Conservation (phyloP, 768 basidiomycete genomes). For the Leccinellum luteum region DNA sequence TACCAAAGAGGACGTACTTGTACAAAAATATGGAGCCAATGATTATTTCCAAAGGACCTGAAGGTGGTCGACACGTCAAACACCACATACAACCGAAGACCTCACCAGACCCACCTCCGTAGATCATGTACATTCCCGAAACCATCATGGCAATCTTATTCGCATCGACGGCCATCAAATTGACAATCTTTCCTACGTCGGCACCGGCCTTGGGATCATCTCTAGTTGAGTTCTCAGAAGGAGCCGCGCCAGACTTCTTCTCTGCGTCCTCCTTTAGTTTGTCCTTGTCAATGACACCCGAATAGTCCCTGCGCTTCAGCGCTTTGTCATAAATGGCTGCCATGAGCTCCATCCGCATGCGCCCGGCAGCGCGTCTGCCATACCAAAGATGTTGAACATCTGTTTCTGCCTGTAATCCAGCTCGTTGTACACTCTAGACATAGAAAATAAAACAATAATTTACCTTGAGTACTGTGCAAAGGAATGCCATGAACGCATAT, state of each 20-base stretch:
- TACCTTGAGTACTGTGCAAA: conserved; percentile 42
- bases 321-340: conserved; percentile 87
- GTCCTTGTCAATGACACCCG: conserved; percentile 64
- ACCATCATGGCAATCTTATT: conserved; percentile 56
- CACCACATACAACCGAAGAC: neutral
- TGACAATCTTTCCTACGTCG: conserved; percentile 87
- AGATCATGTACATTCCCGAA: conserved; percentile 62
- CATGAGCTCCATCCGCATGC: conserved; percentile 79
- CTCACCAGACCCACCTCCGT: conserved; percentile 46
- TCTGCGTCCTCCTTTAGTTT: conserved; percentile 27
- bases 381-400: conserved; percentile 80
- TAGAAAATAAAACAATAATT: neutral
- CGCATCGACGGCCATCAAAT: conserved; percentile 81
- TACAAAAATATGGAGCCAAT: conserved; percentile 76
- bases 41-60: conserved; percentile 74
- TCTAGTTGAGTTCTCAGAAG: conserved; percentile 27
- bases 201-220: conserved; percentile 71
- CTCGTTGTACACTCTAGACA: neutral
- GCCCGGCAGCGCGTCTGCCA: conserved; percentile 69
- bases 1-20: conserved; percentile 42
- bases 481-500: conserved; percentile 74
- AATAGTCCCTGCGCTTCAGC: conserved; percentile 78
- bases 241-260: conserved; percentile 16
- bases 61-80: neutral
- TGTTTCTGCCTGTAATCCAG: conserved; percentile 45